Evolutionary conservation across 805 yeast species (phyloP), one percentile per base, ranked within the genome.

Genomic region (Candida hungchunana): DNA sequence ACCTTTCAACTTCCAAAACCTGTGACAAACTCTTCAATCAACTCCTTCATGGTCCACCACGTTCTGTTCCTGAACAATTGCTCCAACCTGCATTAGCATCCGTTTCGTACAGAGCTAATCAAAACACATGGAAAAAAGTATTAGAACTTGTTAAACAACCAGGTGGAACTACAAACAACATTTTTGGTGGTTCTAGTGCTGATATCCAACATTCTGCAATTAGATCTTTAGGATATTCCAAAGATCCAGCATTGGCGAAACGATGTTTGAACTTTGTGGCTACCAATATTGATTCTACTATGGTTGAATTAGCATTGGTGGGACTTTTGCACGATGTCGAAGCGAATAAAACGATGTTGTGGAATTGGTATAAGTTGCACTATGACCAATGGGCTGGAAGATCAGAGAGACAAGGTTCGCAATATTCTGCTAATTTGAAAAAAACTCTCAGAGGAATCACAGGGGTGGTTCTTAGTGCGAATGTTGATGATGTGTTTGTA

Each of bases 121-220:
- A 53, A 9, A 57, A 74, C 44, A 78, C 75, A 24, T 81, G 79
- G 68, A 81, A 81, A 55, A 78, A 73, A 46, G 58, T 79, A 6
- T 57, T 71, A 22, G 75, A 73, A 21, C 53, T 79, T 14, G 72
- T 69, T 10, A 76, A 75, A 43, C 67, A 67, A 38, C 64, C 79
- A 6, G 63, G 68, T 29, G 65, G 66, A 3, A 67, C 75, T 5
- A 60, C 62, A 9, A 59, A 58, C 9, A 53, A 60, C 38, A 41
- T 59, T 11, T 40, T 43, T 22, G 47, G 48, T n/a, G 50, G 55
- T 6, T 36, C 47, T 2, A 29, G 38, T 16, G 26, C 44, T 10
- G 73, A 73, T 13, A 55, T 80, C 18, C 82, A 78, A 52, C 69
- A 75, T 4, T 64, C 69, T 7, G 81, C 84, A 0, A 57, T 80